Base-by-base conservation (phyloP, 2,329 filamentous ascomycete genomes). In the Cytospora mali region DNA sequence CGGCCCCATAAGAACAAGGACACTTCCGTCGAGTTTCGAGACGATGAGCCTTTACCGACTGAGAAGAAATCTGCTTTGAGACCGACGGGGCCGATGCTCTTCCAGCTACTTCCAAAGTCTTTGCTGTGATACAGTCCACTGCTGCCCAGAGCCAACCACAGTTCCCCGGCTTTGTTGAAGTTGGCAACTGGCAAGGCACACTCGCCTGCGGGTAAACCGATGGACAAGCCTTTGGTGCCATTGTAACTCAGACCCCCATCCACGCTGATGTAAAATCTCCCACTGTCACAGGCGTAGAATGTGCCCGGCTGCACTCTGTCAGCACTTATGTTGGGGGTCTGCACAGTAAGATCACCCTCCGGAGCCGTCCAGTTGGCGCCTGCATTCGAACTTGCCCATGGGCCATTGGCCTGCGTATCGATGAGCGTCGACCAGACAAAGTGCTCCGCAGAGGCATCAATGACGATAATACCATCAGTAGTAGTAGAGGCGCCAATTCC, bases 361-460 rank as follows among this genome's bases (percentile, higher is more conserved):
- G 58, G 58, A 11, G 58, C 58, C 10, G n/a, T 28, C 58, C 58
- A 61, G 35, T 23, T 50, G 2, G 13, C 7, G 9, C 58, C 58
- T 10, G 35, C 42, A 13, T 61, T 35, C 13, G 39, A 54, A 14
- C 58, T 61, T 16, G 42, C 10, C 58, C 58, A 61, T 2, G 58
- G 58, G 10, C 58, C 58, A 23, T 55, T 35, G 0, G 39, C 1
- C 52, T 61, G 58, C 28, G 25, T 21, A 0, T 35, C 25, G 39
- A 61, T 33, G 16, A 55, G 51, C 3, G 58, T 61, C 9, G 58
- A 61, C 58, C 58, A 61, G 28, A 61, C 58, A 23, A 61, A 55
- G n/a, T 46, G 9, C 21, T 39, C 23, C 16, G 27, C 58, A 2
- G 51, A 50, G 10, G 58, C 58, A 25, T 61, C 58, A 23, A 61